Evolutionary conservation across 169 alveolate species (phyloP).

Genomic region (Neospora caninum): DNA sequence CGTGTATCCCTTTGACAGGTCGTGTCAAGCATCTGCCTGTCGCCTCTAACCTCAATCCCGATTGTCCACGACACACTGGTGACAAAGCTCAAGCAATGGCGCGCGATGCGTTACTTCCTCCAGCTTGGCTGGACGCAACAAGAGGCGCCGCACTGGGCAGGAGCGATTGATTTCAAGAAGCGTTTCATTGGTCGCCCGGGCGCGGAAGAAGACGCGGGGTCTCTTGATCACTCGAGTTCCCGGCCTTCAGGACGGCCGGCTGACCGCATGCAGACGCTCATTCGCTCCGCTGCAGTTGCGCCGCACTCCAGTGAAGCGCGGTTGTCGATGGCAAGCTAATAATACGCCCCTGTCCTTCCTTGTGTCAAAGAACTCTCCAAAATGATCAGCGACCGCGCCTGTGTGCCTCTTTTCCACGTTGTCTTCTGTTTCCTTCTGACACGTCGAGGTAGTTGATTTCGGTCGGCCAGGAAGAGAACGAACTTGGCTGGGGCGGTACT

Average conservation of each 20-base stretch:
- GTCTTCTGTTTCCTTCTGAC: no score
- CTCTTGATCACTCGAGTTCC: background rate
- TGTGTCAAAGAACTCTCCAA: no score
- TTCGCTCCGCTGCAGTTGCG: background rate
- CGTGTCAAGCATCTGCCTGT: slow-evolving; percentile 30
- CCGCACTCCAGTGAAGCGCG: slow-evolving; percentile 1
- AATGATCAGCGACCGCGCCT: no score
- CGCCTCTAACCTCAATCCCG: slow-evolving; percentile 40
- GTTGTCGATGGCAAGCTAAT: background rate
- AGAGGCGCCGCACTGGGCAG: slow-evolving; percentile 57
- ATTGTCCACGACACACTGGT: slow-evolving; percentile 27
- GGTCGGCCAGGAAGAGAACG: no score
- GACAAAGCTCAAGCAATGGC: slow-evolving; percentile 55
- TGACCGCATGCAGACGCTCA: slow-evolving; percentile 15
- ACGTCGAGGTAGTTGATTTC: no score
- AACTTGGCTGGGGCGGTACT: no score
- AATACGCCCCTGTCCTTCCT: no score
- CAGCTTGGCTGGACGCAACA: slow-evolving; percentile 32
- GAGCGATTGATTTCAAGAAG: slow-evolving; percentile 39
- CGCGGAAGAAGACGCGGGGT: background rate
- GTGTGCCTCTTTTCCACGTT: no score
- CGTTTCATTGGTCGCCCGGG: background rate
- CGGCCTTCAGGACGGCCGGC: background rate
- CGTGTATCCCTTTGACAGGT: slow-evolving; percentile 24
- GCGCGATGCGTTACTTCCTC: slow-evolving; percentile 33